Evolutionary conservation across 768 basidiomycete species (phyloP).

Genomic region (Lactarius pseudohatsudake): DNA sequence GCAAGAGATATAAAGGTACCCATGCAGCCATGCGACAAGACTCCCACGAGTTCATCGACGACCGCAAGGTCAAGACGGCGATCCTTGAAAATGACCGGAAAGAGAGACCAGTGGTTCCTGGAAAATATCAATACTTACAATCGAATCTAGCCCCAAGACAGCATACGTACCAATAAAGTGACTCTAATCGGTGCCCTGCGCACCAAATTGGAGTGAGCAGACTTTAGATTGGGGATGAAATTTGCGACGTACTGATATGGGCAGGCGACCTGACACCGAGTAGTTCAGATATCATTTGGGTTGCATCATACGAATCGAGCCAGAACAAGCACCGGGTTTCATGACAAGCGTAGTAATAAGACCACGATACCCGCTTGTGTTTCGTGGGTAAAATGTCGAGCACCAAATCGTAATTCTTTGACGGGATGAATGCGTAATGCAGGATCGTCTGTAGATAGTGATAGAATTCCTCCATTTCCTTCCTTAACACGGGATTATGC

Average conservation of each 20-base stretch:
- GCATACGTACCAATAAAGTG: constrained; percentile 30
- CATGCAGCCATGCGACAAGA: constrained; percentile 31
- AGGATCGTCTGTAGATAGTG: neutral
- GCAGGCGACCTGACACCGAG: neutral
- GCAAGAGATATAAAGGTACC: constrained; percentile 32
- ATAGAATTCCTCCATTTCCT: constrained; percentile 37
- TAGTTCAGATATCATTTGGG: constrained; percentile 30
- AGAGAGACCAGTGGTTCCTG: neutral
- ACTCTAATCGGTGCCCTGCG: constrained; percentile 5
- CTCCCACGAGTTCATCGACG: constrained; percentile 38
- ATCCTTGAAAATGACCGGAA: neutral
- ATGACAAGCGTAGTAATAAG: constrained; percentile 35
- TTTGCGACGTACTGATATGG: neutral
- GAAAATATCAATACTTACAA: constrained; percentile 15
- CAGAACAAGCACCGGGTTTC: constrained; percentile 37
- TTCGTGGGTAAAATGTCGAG: constrained; percentile 32
- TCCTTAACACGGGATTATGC: constrained; percentile 37
- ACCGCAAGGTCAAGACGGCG: constrained; percentile 12
- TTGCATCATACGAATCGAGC: constrained; percentile 43
- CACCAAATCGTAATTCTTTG: neutral
- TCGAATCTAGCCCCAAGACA: neutral
- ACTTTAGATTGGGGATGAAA: neutral
- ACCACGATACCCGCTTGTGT: constrained; percentile 35
- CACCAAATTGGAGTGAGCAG: neutral
- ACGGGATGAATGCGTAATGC: constrained; percentile 21